Conservation (phyloP, 805 yeast species). For the Wickerhamiella siamensis region DNA sequence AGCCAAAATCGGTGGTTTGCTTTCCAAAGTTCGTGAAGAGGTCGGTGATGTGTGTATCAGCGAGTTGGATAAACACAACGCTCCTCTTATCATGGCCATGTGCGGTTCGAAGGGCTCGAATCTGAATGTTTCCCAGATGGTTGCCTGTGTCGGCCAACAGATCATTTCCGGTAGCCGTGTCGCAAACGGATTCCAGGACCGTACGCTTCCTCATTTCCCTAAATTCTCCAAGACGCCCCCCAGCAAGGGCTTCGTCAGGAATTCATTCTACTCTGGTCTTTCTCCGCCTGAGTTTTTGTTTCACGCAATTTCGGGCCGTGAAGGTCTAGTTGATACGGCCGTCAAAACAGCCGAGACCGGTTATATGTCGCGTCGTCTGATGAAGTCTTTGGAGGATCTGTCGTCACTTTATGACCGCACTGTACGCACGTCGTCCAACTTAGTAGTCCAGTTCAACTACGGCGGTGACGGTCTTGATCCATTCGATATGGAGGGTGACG, state of each 20-base stretch:
- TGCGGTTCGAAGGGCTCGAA: constrained; percentile 99
- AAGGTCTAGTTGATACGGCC: constrained; percentile 98
- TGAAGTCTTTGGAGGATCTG: constrained; percentile 94
- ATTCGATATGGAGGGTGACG: constrained; percentile 97
- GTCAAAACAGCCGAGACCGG: constrained; percentile 99
- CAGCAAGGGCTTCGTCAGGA: constrained; percentile 93
- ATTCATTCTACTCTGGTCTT: constrained; percentile 86
- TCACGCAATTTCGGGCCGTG: constrained; percentile 99
- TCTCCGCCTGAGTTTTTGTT: constrained; percentile 94
- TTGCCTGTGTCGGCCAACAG: constrained; percentile 71
- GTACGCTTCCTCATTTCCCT: constrained; percentile 92
- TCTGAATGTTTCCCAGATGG: constrained; percentile 87
- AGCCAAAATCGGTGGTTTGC: constrained; percentile 89
- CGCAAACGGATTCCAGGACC: constrained; percentile 98
- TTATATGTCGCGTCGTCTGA: constrained; percentile 92
- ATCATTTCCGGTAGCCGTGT: constrained; percentile 98
- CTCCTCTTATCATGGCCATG: constrained; percentile 97
- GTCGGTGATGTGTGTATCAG: constrained; percentile 96
- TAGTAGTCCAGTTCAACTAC: constrained; percentile 92
- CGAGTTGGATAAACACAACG: constrained; percentile 78
- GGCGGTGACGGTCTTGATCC: constrained; percentile 99
- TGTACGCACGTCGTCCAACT: constrained; percentile 87
- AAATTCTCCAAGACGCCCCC: constrained; percentile 95
- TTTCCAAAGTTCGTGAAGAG: constrained; percentile 96
- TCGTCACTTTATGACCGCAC: constrained; percentile 88